phyloP scores from a whole-genome alignment of 2,329 filamentous ascomycete genomes.

The Neofusicoccum cordaticola region DNA sequence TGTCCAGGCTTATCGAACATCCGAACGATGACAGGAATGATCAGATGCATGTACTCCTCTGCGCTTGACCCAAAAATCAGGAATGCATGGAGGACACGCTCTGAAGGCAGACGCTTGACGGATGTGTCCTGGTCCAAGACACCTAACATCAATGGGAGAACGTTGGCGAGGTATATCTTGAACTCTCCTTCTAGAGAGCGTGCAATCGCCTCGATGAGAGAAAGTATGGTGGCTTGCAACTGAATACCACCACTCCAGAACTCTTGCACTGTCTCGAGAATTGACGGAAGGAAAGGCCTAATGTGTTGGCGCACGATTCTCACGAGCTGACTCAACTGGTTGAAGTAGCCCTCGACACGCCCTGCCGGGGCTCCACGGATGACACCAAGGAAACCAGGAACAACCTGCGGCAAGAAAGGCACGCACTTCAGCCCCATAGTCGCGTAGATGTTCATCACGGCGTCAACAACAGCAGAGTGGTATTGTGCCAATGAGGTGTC shows the following conservation, averaged over 20 bases:
- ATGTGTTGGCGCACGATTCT: conserved; percentile 97
- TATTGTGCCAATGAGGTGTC: conserved; percentile 87
- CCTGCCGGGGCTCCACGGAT: conserved; percentile 76
- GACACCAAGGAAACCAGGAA: conserved; percentile 88
- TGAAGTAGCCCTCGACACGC: conserved; percentile 93
- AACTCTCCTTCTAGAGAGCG: conserved; percentile 95
- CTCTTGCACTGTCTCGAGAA: conserved; percentile 81
- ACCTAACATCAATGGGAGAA: conserved; percentile 90
- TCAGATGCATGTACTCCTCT: conserved; percentile 99
- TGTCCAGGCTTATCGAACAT: conserved; percentile 89
- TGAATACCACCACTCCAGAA: conserved; percentile 82
- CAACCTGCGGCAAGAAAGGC: conserved; percentile 87
- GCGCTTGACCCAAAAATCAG: conserved; percentile 92
- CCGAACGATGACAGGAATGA: conserved; percentile 90
- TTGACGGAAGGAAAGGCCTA: conserved; percentile 80
- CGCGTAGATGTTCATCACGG: conserved; percentile 98
- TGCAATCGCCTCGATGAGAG: conserved; percentile 89
- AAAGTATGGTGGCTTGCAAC: conserved; percentile 86
- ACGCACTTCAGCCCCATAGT: conserved; percentile 95
- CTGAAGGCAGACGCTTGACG: conserved; percentile 73
- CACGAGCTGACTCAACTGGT: conserved; percentile 88
- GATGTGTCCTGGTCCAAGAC: conserved; percentile 84
- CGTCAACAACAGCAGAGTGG: conserved; percentile 91
- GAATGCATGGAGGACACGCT: conserved; percentile 91
- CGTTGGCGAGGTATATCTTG: conserved; percentile 86